Conservation (phyloP, 208 protist species). For the Leishmania tropica region DNA sequence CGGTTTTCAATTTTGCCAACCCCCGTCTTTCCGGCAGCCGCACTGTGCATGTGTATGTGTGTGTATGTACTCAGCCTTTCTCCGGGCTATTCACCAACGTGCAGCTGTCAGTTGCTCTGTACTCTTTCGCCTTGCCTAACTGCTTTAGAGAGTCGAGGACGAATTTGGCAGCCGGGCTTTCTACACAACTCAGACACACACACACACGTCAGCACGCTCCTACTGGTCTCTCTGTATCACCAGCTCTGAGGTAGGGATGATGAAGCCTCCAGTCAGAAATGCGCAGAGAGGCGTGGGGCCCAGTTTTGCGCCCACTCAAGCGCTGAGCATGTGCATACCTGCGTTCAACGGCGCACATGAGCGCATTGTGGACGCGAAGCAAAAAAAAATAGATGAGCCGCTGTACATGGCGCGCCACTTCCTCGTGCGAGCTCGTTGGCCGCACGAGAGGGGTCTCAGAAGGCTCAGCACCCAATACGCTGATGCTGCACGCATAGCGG, state of each 20-base stretch:
- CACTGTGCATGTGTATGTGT: not conserved
- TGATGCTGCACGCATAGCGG: not conserved
- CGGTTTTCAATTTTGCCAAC: not conserved
- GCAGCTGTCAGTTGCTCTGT: not conserved
- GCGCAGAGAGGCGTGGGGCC: not conserved
- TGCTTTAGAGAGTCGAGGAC: not conserved
- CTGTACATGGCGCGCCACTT: not conserved
- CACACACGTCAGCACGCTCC: not conserved
- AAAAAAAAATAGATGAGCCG: not conserved
- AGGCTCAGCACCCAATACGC: not conserved
- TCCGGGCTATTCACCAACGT: not conserved
- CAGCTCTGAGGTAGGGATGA: not conserved
- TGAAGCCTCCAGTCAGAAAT: not conserved
- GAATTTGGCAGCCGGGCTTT: not conserved
- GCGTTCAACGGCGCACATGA: not conserved
- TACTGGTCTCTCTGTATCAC: not conserved
- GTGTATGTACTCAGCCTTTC: not conserved
- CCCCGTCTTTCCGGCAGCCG: not conserved
- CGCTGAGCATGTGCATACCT: not conserved
- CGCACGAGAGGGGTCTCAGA: not conserved
- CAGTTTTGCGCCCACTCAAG: not conserved
- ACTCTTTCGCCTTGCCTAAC: not conserved
- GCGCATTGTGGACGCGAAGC: not conserved
- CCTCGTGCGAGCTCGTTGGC: not conserved
- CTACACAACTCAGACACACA: not conserved